phyloP scores from a whole-genome alignment of 441 rosid genomes.

The Raphanus hybrid region DNA sequence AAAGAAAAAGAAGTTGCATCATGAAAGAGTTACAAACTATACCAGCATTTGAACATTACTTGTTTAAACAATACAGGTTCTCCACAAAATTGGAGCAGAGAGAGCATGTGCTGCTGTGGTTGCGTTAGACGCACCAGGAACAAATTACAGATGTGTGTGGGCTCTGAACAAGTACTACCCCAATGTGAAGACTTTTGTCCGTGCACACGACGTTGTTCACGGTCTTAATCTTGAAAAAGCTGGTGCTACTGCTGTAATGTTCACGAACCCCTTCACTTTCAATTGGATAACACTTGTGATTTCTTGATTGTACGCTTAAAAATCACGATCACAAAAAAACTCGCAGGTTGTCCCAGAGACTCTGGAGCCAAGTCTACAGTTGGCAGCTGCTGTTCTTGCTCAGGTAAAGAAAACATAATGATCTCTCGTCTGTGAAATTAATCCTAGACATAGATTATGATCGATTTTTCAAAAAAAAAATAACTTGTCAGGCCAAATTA shows the following conservation, averaged over 20 bases:
- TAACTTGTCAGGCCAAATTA: constrained; percentile 70
- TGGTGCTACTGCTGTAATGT: constrained; percentile 91
- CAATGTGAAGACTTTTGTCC: constrained; percentile 92
- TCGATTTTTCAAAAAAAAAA: neutral
- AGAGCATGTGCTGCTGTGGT: constrained; percentile 98
- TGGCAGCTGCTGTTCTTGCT: constrained; percentile 99
- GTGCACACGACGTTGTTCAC: constrained; percentile 97
- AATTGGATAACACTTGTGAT: neutral
- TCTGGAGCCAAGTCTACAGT: constrained; percentile 96
- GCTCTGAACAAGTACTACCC: constrained; percentile 97
- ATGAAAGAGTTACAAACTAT: neutral
- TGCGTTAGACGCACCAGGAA: constrained; percentile 95
- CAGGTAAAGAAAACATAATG: constrained; percentile 56
- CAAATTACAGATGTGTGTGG: constrained; percentile 99
- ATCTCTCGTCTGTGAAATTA: constrained; percentile 7
- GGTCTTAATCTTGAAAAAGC: constrained; percentile 97
- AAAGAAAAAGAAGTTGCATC: neutral
- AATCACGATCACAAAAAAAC: constrained; percentile 27
- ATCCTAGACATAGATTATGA: constrained; percentile 4
- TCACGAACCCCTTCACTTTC: constrained; percentile 35
- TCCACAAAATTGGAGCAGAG: constrained; percentile 91
- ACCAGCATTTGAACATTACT: neutral
- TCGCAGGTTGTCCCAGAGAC: constrained; percentile 96
- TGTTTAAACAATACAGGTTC: neutral
- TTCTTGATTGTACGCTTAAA: constrained; percentile 10